Conservation (phyloP, 129 eudicot species). For the Logfia minima region DNA sequence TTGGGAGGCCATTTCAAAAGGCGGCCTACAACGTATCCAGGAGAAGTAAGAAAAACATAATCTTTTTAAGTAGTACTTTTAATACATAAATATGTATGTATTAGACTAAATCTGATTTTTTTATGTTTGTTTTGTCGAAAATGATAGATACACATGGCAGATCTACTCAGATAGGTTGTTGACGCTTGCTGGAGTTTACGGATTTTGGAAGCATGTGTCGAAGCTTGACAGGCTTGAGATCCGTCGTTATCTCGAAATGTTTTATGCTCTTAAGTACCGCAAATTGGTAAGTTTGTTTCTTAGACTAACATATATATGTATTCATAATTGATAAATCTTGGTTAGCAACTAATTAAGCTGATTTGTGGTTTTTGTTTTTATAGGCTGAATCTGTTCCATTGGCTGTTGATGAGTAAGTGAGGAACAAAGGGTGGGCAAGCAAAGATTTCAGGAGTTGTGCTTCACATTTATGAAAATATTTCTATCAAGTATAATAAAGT, state of each 20-base stretch:
- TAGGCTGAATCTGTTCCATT: slow-evolving; percentile 85
- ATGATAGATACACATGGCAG: slow-evolving; percentile 48
- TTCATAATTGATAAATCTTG: background rate
- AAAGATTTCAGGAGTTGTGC: slow-evolving; percentile 1
- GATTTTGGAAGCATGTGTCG: slow-evolving; percentile 47
- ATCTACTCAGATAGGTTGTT: slow-evolving; percentile 44
- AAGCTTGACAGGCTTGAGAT: slow-evolving; percentile 43
- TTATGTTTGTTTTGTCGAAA: background rate
- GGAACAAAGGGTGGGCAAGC: background rate
- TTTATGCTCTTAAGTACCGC: slow-evolving; percentile 41
- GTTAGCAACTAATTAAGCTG: background rate
- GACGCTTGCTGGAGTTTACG: slow-evolving; percentile 50
- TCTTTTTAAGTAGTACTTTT: background rate
- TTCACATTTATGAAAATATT: background rate
- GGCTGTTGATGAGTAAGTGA: slow-evolving; percentile 51
- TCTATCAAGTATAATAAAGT: slow-evolving; percentile 18
- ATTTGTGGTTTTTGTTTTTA: slow-evolving; percentile 2
- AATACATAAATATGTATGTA: background rate
- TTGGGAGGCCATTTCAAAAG: slow-evolving; percentile 45
- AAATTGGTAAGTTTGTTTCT: slow-evolving; percentile 25
- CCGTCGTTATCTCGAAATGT: slow-evolving; percentile 53
- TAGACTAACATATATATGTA: background rate
- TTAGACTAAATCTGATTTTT: background rate
- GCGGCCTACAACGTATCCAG: slow-evolving; percentile 43
- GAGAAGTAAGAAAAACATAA: slow-evolving; percentile 36